A percentile compares a stretch with the other conserved stretches of the same genome.
Conservation (phyloP, 495 filamentous ascomycete species). For the Alectoria sarmentosa region DNA sequence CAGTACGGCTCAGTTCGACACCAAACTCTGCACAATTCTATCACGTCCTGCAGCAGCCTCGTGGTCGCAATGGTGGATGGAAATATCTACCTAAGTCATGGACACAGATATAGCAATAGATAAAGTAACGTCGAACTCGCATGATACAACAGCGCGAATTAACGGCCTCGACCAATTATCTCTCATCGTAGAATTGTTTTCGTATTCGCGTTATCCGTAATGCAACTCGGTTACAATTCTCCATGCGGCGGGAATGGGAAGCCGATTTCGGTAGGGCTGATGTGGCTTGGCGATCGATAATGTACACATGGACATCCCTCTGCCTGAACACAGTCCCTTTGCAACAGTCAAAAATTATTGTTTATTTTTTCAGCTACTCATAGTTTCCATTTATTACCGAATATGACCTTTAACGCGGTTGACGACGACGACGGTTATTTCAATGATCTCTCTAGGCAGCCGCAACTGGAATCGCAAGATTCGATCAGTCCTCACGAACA, state of each 20-base stretch:
- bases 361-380: not conserved
- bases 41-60: not conserved
- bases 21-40: not conserved
- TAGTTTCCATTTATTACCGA: not conserved
- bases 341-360: not conserved
- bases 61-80: not conserved
- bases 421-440: slow-evolving; percentile 43
- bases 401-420: slow-evolving; percentile 38
- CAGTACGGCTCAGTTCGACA: not conserved
- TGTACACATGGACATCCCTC: not conserved
- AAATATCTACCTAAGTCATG: not conserved
- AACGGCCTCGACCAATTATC: too few relatives aligned
- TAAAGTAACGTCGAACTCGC: not conserved
- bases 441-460: slow-evolving; percentile 49
- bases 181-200: too few relatives aligned
- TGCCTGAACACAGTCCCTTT: not conserved
- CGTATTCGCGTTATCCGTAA: not conserved
- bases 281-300: not conserved
- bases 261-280: not conserved
- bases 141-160: too few relatives aligned
- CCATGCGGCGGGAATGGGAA: not conserved
- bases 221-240: not conserved
- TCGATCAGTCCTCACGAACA: slow-evolving; percentile 27
- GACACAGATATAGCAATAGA: not conserved
- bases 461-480: slow-evolving; percentile 28